A percentile compares a stretch with the other conserved stretches of the same genome.
Evolutionary conservation across 2,329 filamentous ascomycete species (phyloP).

Genomic region (Parastagonospora avenae): DNA sequence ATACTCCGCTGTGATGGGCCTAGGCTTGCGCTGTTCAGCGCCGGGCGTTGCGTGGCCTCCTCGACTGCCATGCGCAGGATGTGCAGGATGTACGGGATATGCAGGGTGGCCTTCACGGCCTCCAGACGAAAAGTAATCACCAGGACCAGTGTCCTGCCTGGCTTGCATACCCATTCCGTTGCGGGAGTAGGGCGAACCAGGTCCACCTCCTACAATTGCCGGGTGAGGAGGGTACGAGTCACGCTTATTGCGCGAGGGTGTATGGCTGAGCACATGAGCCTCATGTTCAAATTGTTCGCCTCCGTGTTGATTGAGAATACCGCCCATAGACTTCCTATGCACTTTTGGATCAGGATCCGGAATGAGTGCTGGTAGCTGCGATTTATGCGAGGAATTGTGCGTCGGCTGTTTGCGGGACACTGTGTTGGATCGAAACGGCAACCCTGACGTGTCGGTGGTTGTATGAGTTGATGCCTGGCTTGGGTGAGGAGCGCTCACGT

Average conservation of each 20-base stretch:
- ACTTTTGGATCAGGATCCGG: conserved; percentile 25
- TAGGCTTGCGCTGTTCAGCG: not conserved
- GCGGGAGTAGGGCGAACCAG: conserved; percentile 38
- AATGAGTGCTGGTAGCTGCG: conserved; percentile 31
- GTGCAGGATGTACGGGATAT: not conserved
- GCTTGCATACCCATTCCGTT: conserved; percentile 34
- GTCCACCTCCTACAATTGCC: conserved; percentile 43
- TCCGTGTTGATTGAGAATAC: conserved; percentile 40
- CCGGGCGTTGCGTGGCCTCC: conserved; percentile 4
- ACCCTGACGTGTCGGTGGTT: conserved; percentile 17
- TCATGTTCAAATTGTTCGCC: conserved; percentile 35
- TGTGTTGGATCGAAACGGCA: conserved; percentile 29
- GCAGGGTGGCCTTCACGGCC: conserved; percentile 20
- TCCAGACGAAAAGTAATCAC: conserved; percentile 37
- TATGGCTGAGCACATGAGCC: conserved; percentile 35
- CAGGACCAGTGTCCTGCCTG: conserved; percentile 30
- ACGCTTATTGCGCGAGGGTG: conserved; percentile 29
- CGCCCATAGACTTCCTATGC: conserved; percentile 37
- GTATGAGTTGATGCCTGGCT: conserved; percentile 16
- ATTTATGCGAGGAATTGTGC: conserved; percentile 43
- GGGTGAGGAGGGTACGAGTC: conserved; percentile 44
- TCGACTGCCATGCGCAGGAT: no score
- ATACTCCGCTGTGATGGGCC: conserved; percentile 14
- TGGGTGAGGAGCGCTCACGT: conserved; percentile 34
- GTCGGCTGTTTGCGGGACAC: conserved; percentile 28